phyloP scores from a whole-genome alignment of 2,329 filamentous ascomycete species.

The Trichophyton simii region DNA sequence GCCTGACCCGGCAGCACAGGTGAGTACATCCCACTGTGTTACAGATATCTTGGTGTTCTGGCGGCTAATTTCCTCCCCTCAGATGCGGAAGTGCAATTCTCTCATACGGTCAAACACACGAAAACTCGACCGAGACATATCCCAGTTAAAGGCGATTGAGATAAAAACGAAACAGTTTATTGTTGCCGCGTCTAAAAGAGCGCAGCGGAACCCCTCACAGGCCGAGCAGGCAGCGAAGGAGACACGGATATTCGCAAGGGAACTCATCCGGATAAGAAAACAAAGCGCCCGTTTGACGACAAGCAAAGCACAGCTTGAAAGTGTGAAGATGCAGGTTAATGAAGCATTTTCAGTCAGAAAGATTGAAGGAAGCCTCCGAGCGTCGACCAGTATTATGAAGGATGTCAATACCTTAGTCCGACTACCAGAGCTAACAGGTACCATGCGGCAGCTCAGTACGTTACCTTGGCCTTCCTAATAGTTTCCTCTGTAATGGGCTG shows the following conservation, averaged over 20 bases:
- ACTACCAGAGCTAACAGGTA: slow-evolving; percentile 72
- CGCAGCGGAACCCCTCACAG: slow-evolving; percentile 65
- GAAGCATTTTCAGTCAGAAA: slow-evolving; percentile 91
- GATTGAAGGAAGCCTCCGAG: slow-evolving; percentile 83
- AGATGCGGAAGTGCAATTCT: slow-evolving; percentile 92
- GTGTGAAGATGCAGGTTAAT: slow-evolving; percentile 93
- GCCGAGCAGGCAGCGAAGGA: slow-evolving; percentile 68
- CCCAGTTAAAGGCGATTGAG: slow-evolving; percentile 64
- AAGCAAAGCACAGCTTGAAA: slow-evolving; percentile 79
- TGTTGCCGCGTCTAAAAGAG: slow-evolving; percentile 66
- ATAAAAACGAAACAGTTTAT: slow-evolving; percentile 76
- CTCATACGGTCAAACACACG: slow-evolving; percentile 83
- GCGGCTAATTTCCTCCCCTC: slow-evolving; percentile 1
- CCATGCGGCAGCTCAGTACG: slow-evolving; percentile 57
- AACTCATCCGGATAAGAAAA: slow-evolving; percentile 72
- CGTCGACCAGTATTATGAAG: slow-evolving; percentile 87
- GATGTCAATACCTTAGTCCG: slow-evolving; percentile 80
- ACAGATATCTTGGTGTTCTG: slow-evolving; percentile 5
- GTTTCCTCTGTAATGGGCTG: slow-evolving; percentile 31
- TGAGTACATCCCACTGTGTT: slow-evolving; percentile 34
- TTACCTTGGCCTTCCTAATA: not conserved
- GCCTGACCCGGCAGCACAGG: slow-evolving; percentile 86
- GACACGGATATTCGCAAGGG: slow-evolving; percentile 74
- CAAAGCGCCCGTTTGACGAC: slow-evolving; percentile 64
- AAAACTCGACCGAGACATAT: slow-evolving; percentile 88